Percentiles rank a stretch among this genome's conserved stretches.
Conservation (phyloP, 2,329 filamentous ascomycete species). For the Exserohilum turcica region DNA sequence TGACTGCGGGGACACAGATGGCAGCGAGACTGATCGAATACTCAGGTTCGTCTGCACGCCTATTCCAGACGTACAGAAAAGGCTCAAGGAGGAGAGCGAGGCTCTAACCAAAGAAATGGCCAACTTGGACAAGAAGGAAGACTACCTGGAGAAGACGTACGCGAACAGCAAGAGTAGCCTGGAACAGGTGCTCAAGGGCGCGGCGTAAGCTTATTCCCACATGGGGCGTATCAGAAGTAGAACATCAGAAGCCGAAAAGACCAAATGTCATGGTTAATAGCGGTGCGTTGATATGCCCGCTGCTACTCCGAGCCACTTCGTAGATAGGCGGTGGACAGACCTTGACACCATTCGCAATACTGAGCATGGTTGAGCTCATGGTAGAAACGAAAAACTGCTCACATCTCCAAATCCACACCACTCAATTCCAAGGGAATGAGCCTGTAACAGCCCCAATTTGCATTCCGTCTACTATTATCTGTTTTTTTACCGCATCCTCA, state of each 20-base stretch:
- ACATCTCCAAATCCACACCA: neutral
- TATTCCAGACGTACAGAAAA: conserved; percentile 72
- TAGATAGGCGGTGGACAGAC: neutral
- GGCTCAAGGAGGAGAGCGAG: conserved; percentile 75
- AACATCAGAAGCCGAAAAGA: neutral
- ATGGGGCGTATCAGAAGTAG: neutral
- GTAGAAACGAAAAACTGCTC: neutral
- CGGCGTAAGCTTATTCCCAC: conserved; percentile 16
- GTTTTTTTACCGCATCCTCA: conserved; percentile 56
- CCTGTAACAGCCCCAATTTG: neutral
- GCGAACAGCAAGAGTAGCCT: conserved; percentile 93
- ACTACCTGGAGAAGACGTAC: conserved; percentile 92
- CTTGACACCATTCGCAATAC: neutral
- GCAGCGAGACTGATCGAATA: neutral
- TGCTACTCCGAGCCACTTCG: neutral
- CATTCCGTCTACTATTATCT: neutral
- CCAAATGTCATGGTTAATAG: neutral
- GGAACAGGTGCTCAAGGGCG: conserved; percentile 76
- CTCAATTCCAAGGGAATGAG: too few species aligned
- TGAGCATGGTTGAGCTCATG: neutral
- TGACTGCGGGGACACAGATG: neutral
- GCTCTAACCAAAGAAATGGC: conserved; percentile 78
- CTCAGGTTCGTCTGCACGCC: conserved; percentile 85
- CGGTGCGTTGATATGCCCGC: neutral
- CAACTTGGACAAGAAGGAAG: conserved; percentile 82